Evolutionary conservation across 139 green algal species (phyloP).

Genomic region (Chlamydomonas asymmetrica): DNA sequence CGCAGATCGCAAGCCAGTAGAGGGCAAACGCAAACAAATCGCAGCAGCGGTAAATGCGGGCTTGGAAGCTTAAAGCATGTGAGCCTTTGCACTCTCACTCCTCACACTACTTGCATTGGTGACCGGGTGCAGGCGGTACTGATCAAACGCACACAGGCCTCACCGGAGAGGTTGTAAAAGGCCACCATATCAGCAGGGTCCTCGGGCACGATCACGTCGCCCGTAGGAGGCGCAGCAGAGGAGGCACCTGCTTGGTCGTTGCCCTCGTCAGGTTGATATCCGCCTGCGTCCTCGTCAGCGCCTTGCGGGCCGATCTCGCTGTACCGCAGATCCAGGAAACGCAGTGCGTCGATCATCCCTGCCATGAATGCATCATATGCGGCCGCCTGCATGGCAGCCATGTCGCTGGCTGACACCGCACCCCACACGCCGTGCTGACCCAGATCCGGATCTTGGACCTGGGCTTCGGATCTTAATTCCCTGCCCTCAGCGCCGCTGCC

Average conservation of each 20-base stretch:
- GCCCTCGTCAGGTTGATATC: neutral
- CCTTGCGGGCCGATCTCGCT: neutral
- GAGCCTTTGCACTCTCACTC: too few species aligned
- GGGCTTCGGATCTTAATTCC: neutral
- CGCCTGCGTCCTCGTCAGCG: neutral
- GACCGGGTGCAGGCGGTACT: neutral
- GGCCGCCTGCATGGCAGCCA: neutral
- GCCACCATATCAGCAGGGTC: constrained; percentile 15
- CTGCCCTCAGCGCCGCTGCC: neutral
- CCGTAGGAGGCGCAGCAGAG: neutral
- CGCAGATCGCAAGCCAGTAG: neutral
- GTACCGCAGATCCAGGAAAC: constrained; percentile 23
- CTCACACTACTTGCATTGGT: too few species aligned
- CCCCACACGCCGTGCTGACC: neutral
- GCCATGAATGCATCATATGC: constrained; percentile 21
- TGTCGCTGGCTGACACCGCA: neutral
- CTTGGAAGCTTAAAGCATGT: too few species aligned
- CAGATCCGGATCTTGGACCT: neutral
- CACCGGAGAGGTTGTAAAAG: constrained; percentile 15
- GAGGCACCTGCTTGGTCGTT: neutral
- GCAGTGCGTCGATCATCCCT: constrained; percentile 1
- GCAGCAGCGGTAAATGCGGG: neutral
- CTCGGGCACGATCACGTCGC: neutral
- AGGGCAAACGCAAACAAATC: neutral
- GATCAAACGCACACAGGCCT: neutral